Evolutionary conservation across 2,329 filamentous ascomycete genomes (phyloP).

Genomic region (Nemania diffusa): DNA sequence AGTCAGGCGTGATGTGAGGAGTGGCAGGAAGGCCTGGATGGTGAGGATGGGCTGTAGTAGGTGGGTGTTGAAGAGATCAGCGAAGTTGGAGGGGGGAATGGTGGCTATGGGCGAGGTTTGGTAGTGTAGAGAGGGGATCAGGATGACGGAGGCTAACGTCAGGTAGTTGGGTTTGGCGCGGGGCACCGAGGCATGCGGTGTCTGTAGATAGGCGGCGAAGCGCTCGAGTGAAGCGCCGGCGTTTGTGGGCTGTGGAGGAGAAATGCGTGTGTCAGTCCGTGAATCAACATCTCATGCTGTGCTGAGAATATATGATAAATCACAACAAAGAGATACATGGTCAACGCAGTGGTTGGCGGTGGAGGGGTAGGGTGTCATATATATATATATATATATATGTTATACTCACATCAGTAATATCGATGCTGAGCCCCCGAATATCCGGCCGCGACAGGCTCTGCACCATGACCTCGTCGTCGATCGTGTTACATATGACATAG

Average conservation of each 20-base stretch:
- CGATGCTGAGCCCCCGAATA: conserved; percentile 82
- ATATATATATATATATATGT: too few relatives aligned
- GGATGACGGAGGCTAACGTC: conserved; percentile 79
- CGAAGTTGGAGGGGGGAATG: conserved; percentile 83
- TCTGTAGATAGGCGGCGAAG: conserved; percentile 77
- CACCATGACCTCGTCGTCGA: conserved; percentile 84
- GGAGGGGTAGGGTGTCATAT: neutral
- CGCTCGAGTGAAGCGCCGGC: conserved; percentile 75
- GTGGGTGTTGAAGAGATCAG: conserved; percentile 91
- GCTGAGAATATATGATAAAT: too few relatives aligned
- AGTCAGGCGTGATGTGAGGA: conserved; percentile 71
- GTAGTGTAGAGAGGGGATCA: conserved; percentile 85
- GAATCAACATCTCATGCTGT: too few relatives aligned
- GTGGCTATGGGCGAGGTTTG: conserved; percentile 86
- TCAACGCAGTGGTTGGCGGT: too few relatives aligned
- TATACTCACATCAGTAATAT: conserved; percentile 79
- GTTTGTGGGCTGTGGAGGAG: conserved; percentile 66
- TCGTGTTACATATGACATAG: conserved; percentile 86
- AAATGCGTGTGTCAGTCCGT: too few relatives aligned
- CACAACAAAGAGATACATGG: too few relatives aligned
- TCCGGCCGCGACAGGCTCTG: conserved; percentile 81
- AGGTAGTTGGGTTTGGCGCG: conserved; percentile 80
- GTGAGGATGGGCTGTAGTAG: conserved; percentile 89
- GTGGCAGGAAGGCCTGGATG: conserved; percentile 87
- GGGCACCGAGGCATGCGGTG: conserved; percentile 79